Evolutionary conservation across 192 early-diverging fungal species (phyloP).

Genomic region (Gaertneriomyces semiglobifer): DNA sequence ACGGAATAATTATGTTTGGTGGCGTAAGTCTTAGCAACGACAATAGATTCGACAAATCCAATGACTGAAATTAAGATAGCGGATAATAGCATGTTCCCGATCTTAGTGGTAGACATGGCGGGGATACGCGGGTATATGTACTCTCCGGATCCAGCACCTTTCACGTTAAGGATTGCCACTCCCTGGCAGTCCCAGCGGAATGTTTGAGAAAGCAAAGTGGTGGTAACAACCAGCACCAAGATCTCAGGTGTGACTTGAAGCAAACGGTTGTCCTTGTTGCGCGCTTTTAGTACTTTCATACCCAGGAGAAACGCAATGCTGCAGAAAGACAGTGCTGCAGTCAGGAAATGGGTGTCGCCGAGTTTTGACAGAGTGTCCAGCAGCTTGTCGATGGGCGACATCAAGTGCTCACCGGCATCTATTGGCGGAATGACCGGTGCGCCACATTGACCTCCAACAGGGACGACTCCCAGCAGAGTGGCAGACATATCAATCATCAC

Average conservation of each 20-base stretch:
- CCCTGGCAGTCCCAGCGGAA: conserved; percentile 73
- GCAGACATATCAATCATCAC: conserved; percentile 86
- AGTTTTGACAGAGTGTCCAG: conserved; percentile 65
- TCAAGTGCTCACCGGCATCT: conserved; percentile 39
- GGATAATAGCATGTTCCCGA: conserved; percentile 73
- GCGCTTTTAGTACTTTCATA: conserved; percentile 52
- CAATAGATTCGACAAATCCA: conserved; percentile 97
- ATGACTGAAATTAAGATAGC: conserved; percentile 90
- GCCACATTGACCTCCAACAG: conserved; percentile 17
- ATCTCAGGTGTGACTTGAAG: conserved; percentile 90
- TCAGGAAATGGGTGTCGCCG: conserved; percentile 62
- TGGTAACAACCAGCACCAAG: conserved; percentile 73
- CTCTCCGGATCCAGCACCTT: conserved; percentile 53
- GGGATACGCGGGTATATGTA: conserved; percentile 61
- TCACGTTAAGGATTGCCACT: conserved; percentile 77
- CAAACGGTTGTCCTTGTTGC: conserved; percentile 40
- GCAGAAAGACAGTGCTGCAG: conserved; percentile 65
- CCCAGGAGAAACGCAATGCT: conserved; percentile 68
- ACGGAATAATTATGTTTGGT: conserved; percentile 88
- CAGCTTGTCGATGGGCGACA: conserved; percentile 78
- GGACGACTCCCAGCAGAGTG: conserved; percentile 65
- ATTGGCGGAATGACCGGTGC: background rate
- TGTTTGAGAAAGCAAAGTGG: conserved; percentile 60
- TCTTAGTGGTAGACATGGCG: conserved; percentile 51
- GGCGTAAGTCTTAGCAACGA: conserved; percentile 89